phyloP scores from a whole-genome alignment of 1,139 yeast genomes.

The Zygoascus meyerae region DNA sequence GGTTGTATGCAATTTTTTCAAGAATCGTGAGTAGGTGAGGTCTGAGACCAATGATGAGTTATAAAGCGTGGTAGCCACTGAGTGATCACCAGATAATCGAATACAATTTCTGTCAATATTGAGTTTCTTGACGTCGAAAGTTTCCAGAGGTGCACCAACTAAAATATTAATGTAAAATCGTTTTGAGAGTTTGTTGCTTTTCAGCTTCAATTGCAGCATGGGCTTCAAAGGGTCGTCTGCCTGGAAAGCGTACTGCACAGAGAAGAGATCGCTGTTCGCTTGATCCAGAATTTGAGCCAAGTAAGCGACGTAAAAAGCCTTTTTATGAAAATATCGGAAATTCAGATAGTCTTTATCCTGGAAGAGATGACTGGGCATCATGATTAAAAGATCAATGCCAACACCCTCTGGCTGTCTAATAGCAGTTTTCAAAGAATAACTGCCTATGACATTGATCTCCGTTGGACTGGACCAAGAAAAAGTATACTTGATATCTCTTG shows the following conservation, averaged over 20 bases:
- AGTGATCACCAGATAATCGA: constrained; percentile 47
- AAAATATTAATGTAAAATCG: constrained; percentile 66
- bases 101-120: constrained; percentile 62
- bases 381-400: constrained; percentile 69
- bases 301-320: constrained; percentile 80
- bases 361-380: constrained; percentile 72
- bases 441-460: constrained; percentile 75
- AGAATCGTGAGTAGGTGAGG: constrained; percentile 59
- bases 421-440: constrained; percentile 82
- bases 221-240: constrained; percentile 34
- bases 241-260: constrained; percentile 51
- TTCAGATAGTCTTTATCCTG: constrained; percentile 87
- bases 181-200: constrained; percentile 21
- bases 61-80: constrained; percentile 79
- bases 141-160: constrained; percentile 63
- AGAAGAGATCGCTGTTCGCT: constrained; percentile 34
- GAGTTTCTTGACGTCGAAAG: constrained; percentile 70
- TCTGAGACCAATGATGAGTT: constrained; percentile 74
- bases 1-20: constrained; percentile 68
- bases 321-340: constrained; percentile 82
- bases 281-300: constrained; percentile 56
- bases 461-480: constrained; percentile 69
- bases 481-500: constrained; percentile 60
- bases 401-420: constrained; percentile 57
- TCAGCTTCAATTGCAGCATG: constrained; percentile 26